Evolutionary conservation across 73 alveolate species (phyloP), one percentile per base, ranked within the genome.

Genomic region (Paramecium primaurelia): DNA sequence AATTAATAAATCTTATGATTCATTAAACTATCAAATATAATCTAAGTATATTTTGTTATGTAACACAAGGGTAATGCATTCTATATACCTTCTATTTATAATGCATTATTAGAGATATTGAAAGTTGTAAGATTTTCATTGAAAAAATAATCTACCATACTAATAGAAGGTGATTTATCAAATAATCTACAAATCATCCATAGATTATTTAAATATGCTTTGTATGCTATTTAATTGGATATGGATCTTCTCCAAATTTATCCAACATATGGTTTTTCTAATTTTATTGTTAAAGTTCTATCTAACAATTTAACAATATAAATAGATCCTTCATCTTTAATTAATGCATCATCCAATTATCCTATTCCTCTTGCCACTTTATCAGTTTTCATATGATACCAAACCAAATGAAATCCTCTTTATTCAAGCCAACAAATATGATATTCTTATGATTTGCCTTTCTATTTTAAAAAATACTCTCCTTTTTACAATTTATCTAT

Each of bases 341-440:
- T 80, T 45, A 32, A 36, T 4, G 8, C 54, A 26, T 80, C 91
- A 80, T 80, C 91, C 8, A 80, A 28, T 49, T 80, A 80, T 7
- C 75, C 75, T 18, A 80, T 80, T 18, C 91, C 91, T 40, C 91
- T 40, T 44, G 91, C 91, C 11, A 20, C 47, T n/a, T 80, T 80
- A 80, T 42, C 71, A 20, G 71, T 47, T 28, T 80, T 80, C 38
- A 32, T 0, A 47, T 80, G 91, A 45, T 80, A 80, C 91, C 91
- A 80, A 42, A 20, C 44, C 32, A 80, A 80, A 45, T 80, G 73
- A 80, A 80, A 80, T 42, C 91, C 91, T 45, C 91, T 80, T 36
- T 32, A 16, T 47, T 80, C 91, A 0, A 80, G 18, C 91, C 91
- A 80, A 45, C 91, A 45, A 42, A 42, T 49, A 25, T 80, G 91